Evolutionary conservation across 2,329 filamentous ascomycete genomes (phyloP).

Genomic region (Aspergillus caelatus): DNA sequence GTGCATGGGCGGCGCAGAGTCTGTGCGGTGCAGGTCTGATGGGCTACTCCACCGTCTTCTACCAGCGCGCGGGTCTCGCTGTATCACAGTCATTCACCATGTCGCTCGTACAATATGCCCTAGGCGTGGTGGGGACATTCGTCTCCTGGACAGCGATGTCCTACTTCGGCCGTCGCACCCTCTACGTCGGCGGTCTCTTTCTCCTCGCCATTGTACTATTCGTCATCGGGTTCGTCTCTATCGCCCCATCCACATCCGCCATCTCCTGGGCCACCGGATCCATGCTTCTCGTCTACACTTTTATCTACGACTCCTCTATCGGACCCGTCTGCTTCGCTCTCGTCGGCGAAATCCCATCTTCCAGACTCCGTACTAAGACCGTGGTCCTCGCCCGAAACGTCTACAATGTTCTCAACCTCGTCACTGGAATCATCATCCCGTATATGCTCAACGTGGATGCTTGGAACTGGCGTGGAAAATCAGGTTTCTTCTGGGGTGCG

Average conservation of each 20-base stretch:
- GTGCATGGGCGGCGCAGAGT: conserved; percentile 38
- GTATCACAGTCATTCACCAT: conserved; percentile 39
- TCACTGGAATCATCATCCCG: conserved; percentile 70
- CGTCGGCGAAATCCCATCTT: conserved; percentile 57
- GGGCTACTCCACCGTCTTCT: conserved; percentile 40
- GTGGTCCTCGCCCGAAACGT: conserved; percentile 54
- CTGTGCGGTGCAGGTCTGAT: conserved; percentile 35
- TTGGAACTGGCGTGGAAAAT: conserved; percentile 81
- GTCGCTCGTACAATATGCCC: conserved; percentile 60
- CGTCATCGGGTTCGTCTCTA: conserved; percentile 27
- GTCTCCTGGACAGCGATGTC: conserved; percentile 52
- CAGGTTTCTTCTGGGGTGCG: conserved; percentile 80
- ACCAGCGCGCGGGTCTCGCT: conserved; percentile 40
- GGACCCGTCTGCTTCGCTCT: conserved; percentile 58
- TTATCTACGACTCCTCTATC: conserved; percentile 58
- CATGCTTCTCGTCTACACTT: conserved; percentile 56
- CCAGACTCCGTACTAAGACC: conserved; percentile 57
- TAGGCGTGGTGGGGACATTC: conserved; percentile 56
- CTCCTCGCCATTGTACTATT: conserved; percentile 26
- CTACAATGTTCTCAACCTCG: conserved; percentile 50
- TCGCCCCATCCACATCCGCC: conserved; percentile 23
- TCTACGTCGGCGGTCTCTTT: conserved; percentile 37
- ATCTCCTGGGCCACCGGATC: conserved; percentile 45
- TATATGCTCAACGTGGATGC: conserved; percentile 84
- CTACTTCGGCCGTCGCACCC: conserved; percentile 41